Evolutionary conservation across 106 monocot species (phyloP), one percentile per base, ranked within the genome.

Genomic region (Cymbidium sinense): DNA sequence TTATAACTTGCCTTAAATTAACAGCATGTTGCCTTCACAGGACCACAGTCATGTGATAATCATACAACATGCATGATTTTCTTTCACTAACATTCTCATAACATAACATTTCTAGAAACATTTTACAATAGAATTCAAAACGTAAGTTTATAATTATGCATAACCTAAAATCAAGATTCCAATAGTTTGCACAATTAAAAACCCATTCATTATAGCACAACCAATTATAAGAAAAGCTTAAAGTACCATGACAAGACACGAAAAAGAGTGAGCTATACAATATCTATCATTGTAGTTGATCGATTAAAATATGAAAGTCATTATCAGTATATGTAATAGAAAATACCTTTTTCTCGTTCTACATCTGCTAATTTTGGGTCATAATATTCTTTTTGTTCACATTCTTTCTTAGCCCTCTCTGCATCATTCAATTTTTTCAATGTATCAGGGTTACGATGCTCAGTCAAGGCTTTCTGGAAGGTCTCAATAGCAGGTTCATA

Each of bases 401-500:
- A 23, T 70, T 98, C 98, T 76, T 92, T 94, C 89, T 92, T 98
- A 54, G 92, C 91, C 58, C 80, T 88, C 79, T 94, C 87, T 64
- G 94, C 91, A 11, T 98, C 94, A 84, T 94, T 94, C 3, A 98
- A 84, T 74, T 79, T 98, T 78, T 94, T 98, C 77, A 94, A 69
- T 9, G 94, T 98, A 25, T 94, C 96, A 20, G 94, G 96, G 65
- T 98, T 94, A 1, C 96, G 89, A 65, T 98, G 94, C 82, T 94
- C 94, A 75, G 94, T 98, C 50, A 94, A 67, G 1, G 91, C 96
- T 78, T 98, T 98, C 70, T 98, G 94, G 88, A 91, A 98, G 73
- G 88, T 80, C 76, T 98, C 88, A 83, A 98, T 94, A 79, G 91
- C 94, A 85, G 76, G 34, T 28, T 98, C 96, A 83, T 79, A 94